phyloP scores from a whole-genome alignment of 2,329 filamentous ascomycete genomes.

The Venturia nashicola region DNA sequence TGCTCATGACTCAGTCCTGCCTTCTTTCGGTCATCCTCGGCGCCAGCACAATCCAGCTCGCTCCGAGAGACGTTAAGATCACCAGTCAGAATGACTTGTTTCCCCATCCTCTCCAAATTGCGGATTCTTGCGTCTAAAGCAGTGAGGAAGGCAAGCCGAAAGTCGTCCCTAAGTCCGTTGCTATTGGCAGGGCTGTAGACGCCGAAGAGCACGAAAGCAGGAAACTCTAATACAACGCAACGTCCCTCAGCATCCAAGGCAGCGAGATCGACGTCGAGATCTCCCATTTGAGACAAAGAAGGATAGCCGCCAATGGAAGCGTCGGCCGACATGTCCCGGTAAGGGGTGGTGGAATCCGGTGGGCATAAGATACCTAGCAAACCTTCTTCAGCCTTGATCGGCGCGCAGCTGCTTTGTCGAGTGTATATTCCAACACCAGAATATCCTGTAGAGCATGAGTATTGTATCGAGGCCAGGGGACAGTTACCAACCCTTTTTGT shows the following conservation, averaged over 20 bases:
- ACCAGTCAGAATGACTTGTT: conserved; percentile 73
- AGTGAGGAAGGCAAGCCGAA: conserved; percentile 66
- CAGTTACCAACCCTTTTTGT: conserved; percentile 67
- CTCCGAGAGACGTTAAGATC: conserved; percentile 71
- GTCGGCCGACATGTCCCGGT: conserved; percentile 59
- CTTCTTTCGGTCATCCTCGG: conserved; percentile 59
- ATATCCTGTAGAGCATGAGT: conserved; percentile 51
- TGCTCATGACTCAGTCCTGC: conserved; percentile 55
- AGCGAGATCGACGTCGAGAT: conserved; percentile 52
- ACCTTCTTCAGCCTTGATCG: conserved; percentile 89
- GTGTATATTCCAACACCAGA: conserved; percentile 95
- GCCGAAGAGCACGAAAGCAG: conserved; percentile 84
- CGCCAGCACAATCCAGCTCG: conserved; percentile 64
- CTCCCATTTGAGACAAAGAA: conserved; percentile 50
- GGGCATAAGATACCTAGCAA: conserved; percentile 68
- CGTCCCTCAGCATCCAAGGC: conserved; percentile 82
- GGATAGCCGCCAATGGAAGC: conserved; percentile 87
- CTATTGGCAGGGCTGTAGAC: conserved; percentile 86
- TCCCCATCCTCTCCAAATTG: conserved; percentile 69
- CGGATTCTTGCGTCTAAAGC: conserved; percentile 73
- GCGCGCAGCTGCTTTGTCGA: conserved; percentile 70
- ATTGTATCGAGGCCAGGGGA: conserved; percentile 7
- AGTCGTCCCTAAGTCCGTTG: conserved; percentile 72
- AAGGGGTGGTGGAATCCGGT: conserved; percentile 57
- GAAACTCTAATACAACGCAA: conserved; percentile 84